Evolutionary conservation across 345 rosid species (phyloP).

Genomic region (Eucalyptus fibrosa): DNA sequence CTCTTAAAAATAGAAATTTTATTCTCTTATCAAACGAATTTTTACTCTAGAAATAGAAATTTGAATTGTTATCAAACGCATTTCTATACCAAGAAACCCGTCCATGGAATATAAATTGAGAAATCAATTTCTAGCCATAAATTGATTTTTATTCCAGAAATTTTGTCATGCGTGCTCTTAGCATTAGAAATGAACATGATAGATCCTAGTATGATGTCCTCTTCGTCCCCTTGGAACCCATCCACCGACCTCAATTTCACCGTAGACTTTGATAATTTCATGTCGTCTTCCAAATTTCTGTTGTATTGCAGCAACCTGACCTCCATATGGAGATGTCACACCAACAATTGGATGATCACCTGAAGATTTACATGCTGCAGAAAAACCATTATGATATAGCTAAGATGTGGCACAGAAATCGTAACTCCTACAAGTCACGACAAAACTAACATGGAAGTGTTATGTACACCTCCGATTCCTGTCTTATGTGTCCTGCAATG

Average conservation of each 20-base stretch:
- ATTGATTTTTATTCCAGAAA: no score
- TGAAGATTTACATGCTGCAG: neutral
- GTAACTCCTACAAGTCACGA: neutral
- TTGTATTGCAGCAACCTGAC: slow-evolving; percentile 2
- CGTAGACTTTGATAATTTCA: neutral
- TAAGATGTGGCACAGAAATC: neutral
- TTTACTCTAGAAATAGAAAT: no score
- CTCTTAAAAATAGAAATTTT: no score
- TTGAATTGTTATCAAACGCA: no score
- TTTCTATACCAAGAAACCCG: no score
- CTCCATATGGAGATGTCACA: slow-evolving; percentile 6
- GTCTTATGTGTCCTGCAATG: neutral
- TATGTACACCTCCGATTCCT: neutral
- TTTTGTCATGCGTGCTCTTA: rapidly evolving
- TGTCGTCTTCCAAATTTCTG: neutral
- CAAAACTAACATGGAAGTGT: neutral
- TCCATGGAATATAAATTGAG: no score
- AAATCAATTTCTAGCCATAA: no score
- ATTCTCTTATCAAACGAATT: no score
- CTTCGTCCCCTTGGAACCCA: slow-evolving; percentile 7
- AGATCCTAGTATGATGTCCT: slow-evolving; percentile 6
- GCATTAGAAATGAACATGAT: slow-evolving; percentile 1
- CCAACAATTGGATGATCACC: neutral
- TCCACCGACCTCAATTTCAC: slow-evolving; percentile 6
- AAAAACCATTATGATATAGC: neutral